These are phyloP conservation scores for Crithidia brevicula DNA, from an alignment of 208 protist genomes.

Conservation along the genomic window DNA sequence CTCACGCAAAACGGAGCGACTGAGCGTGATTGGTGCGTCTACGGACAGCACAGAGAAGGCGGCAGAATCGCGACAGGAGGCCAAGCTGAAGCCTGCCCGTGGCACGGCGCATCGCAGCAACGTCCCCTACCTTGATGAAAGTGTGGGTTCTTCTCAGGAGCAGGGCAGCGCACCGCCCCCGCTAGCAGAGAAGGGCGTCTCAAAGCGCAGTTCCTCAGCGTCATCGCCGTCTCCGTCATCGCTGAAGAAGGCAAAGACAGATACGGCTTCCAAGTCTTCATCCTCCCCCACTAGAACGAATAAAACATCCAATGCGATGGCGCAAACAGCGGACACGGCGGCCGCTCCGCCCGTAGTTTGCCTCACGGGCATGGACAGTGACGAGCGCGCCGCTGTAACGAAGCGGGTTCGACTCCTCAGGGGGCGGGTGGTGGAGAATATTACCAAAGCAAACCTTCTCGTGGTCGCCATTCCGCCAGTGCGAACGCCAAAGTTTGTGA, in stretches of 20 bases:
- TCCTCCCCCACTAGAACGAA: neutral
- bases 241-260: conserved; percentile 17
- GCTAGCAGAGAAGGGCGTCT: neutral
- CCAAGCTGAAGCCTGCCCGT: neutral
- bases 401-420: conserved; percentile 47
- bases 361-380: conserved; percentile 71
- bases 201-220: neutral
- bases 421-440: conserved; percentile 56
- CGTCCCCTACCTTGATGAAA: conserved; percentile 22
- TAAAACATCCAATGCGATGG: neutral
- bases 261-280: neutral
- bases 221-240: neutral
- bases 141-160: conserved; percentile 1
- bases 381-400: conserved; percentile 33
- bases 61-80: neutral
- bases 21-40: neutral
- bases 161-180: neutral
- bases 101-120: conserved; percentile 1
- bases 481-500: conserved; percentile 89
- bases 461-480: conserved; percentile 61
- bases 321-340: neutral
- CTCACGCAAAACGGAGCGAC: conserved; percentile 20
- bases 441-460: conserved; percentile 61
- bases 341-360: conserved; percentile 39
- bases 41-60: neutral